Evolutionary conservation across 768 basidiomycete genomes (phyloP), one percentile per base, ranked within the genome.

Genomic region (Cystofilobasidium capitatum): DNA sequence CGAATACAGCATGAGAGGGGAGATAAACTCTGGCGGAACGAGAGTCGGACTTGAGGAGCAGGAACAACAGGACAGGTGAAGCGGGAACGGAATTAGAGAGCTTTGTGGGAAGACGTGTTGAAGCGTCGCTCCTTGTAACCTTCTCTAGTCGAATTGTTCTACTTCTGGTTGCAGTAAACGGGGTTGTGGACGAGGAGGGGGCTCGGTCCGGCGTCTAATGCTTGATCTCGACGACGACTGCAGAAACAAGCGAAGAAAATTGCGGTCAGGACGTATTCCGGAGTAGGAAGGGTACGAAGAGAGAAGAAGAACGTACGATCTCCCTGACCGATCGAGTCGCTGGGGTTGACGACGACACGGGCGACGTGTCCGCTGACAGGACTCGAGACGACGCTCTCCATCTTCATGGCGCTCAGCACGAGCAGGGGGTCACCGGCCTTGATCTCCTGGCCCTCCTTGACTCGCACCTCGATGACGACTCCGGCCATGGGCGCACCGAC

Each of bases 321-420:
- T 57, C 92, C 92, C 78, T 93, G 90, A 77, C 86, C 88, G 80
- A 97, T 89, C 33, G 90, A 92, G 77, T 99, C 96, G 71, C 89
- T 89, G 83, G 92, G 88, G 70, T 86, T 84, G 62, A 97, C 91
- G 61, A 86, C 84, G 35, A 99, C 89, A 47, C 94, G 87, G 80
- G 91, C 92, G 79, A 98, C 83, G 77, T 92, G 91, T 51, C 96
- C 96, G 60, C 92, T 92, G 51, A 98, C 94, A 31, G 96, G 93
- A 35, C 92, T 88, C 36, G 91, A 94, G 55, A 98, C 91, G 70
- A 89, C 86, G 70, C 89, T 91, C 80, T 99, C 94, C 94, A 98
- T 97, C 91, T 94, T 93, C 94, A 97, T 97, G 20, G 94, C 94
- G 77, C 89, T 92, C 78, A 96, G 80, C 69, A 97, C 90, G 78